Conservation (phyloP, 2,329 filamentous ascomycete genomes). For the Aspergillus candidus region DNA sequence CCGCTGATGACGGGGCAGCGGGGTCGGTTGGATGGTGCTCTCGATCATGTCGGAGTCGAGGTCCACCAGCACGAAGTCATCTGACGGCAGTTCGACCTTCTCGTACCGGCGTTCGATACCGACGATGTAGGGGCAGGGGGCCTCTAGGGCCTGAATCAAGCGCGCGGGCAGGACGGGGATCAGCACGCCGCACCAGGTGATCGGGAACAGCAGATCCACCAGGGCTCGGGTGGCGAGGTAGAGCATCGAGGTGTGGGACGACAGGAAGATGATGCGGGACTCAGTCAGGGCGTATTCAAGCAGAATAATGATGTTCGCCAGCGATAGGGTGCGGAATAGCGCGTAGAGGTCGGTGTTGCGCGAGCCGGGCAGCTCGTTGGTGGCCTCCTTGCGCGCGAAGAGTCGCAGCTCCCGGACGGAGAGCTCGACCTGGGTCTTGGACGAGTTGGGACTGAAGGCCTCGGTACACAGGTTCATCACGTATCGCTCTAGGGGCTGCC, state of each 20-base stretch:
- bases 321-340: slow-evolving; percentile 79
- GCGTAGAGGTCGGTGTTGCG: slow-evolving; percentile 89
- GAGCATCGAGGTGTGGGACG: slow-evolving; percentile 93
- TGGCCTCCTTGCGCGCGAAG: slow-evolving; percentile 86
- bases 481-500: slow-evolving; percentile 94
- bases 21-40: slow-evolving; percentile 68
- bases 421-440: slow-evolving; percentile 92
- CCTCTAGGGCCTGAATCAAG: slow-evolving; percentile 82
- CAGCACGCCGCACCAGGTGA: slow-evolving; percentile 90
- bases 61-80: slow-evolving; percentile 93
- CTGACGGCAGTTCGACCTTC: slow-evolving; percentile 64
- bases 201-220: slow-evolving; percentile 75
- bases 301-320: slow-evolving; percentile 85
- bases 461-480: slow-evolving; percentile 96
- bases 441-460: slow-evolving; percentile 83
- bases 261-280: slow-evolving; percentile 91
- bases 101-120: slow-evolving; percentile 85
- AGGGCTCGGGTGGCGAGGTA: slow-evolving; percentile 88
- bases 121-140: slow-evolving; percentile 94
- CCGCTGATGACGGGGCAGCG: slow-evolving; percentile 79
- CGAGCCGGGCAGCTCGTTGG: slow-evolving; percentile 87
- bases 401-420: slow-evolving; percentile 82
- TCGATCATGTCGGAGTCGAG: slow-evolving; percentile 87
- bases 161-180: slow-evolving; percentile 86
- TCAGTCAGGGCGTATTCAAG: slow-evolving; percentile 92